These are phyloP conservation scores for Penicillium chermesinum DNA, from an alignment of 495 filamentous ascomycete species.

Conservation along the genomic window DNA sequence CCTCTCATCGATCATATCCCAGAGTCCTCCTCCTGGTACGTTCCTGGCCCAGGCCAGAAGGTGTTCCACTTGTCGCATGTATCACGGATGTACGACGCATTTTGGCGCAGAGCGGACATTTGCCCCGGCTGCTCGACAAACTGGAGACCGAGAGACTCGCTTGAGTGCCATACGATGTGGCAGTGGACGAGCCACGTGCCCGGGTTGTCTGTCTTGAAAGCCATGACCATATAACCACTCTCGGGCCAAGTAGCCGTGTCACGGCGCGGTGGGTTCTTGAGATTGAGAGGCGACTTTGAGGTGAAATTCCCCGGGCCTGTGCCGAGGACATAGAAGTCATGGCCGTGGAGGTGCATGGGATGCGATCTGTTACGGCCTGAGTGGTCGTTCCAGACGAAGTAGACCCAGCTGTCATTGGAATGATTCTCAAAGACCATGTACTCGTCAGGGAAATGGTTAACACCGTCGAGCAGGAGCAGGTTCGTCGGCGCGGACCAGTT, in stretches of 20 bases:
- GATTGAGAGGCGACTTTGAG: too few relatives aligned
- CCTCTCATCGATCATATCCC: too few relatives aligned
- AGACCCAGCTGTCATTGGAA: slow-evolving; percentile 55
- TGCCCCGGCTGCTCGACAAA: slow-evolving; percentile 50
- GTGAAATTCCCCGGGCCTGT: neutral
- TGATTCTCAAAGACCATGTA: slow-evolving; percentile 10
- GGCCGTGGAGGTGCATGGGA: slow-evolving; percentile 25
- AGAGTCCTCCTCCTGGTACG: too few relatives aligned
- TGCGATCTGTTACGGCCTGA: slow-evolving; percentile 11
- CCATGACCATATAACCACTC: neutral
- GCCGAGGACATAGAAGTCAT: slow-evolving; percentile 22
- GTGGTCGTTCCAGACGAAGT: slow-evolving; percentile 39
- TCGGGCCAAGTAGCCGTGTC: neutral
- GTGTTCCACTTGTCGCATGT: too few relatives aligned
- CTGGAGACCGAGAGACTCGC: slow-evolving; percentile 35
- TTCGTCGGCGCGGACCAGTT: too few relatives aligned
- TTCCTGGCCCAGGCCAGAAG: too few relatives aligned
- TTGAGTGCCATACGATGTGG: slow-evolving; percentile 64
- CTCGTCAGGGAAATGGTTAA: slow-evolving; percentile 1
- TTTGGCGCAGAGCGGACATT: too few relatives aligned
- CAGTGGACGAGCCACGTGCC: slow-evolving; percentile 58
- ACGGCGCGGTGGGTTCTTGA: neutral
- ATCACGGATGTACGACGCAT: too few relatives aligned
- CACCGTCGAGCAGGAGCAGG: too few relatives aligned
- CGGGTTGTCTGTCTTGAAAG: slow-evolving; percentile 47